Evolutionary conservation across 208 protist genomes (phyloP), one percentile per base, ranked within the genome.

Genomic region (Trypanosoma cruzi): DNA sequence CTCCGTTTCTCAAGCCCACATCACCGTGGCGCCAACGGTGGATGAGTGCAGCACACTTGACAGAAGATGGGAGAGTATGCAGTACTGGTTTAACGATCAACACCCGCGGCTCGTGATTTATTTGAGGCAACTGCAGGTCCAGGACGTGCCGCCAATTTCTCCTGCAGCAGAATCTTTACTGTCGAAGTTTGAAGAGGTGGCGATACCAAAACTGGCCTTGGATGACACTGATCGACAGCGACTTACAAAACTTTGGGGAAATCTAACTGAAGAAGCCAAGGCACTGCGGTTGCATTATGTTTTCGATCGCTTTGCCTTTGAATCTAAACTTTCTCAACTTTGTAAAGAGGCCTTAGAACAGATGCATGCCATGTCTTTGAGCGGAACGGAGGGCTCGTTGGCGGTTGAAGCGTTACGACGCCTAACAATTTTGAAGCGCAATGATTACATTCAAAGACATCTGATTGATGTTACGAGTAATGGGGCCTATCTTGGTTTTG

Each of bases 331-430:
- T 2, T 64, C 44, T 13, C 4, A 54, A 20, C n/a, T 46, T 8
- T 64, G 59, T 37, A 53, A 80, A 2, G 55, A 64, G 13, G 59
- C 60, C 29, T 29, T 64, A 42, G n/a, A 50, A 2, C 14, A 73
- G 29, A 73, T 71, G 60, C 42, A 59, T 6, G 36, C 4, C 5
- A 40, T 72, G 28, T 49, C 68, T 40, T 55, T 89, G 28, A 80
- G 85, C 57, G 64, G 54, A 2, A 70, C 86, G 68, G 81, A 88
- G 46, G 66, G 79, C 16, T 11, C 34, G 4, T 59, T 94, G 29
- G 90, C 85, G n/a, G 42, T 92, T n/a, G 87, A 92, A 73, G 83
- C 93, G 58, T 79, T 96, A 49, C 79, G 80, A 8, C 87, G 90
- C 49, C 85, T 82, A 64, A 79, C 81, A 0, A 55, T 94, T 13